Conservation (phyloP, 169 alveolate genomes). For the Plasmodium cynomolgi region DNA sequence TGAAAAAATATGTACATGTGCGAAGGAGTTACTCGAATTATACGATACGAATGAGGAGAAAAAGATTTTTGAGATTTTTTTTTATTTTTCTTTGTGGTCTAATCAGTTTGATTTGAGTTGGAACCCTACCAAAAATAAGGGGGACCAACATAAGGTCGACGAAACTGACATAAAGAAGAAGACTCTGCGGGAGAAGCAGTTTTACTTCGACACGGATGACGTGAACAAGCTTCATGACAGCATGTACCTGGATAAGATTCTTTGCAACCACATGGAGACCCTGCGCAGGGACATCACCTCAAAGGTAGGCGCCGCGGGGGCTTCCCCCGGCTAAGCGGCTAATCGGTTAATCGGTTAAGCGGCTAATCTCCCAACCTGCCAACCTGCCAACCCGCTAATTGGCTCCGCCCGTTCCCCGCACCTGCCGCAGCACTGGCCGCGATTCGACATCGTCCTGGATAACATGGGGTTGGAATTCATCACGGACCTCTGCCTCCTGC, state of each 20-base stretch:
- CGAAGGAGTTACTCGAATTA: slow-evolving; percentile 24
- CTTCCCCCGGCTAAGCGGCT: too few relatives aligned
- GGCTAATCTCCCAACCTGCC: neutral
- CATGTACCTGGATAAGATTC: slow-evolving; percentile 31
- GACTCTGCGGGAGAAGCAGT: slow-evolving; percentile 28
- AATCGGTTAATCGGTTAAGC: neutral
- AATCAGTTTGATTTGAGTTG: slow-evolving; percentile 70
- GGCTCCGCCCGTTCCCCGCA: neutral
- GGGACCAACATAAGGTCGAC: neutral
- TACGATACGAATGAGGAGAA: slow-evolving; percentile 12
- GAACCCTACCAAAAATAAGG: slow-evolving; percentile 59
- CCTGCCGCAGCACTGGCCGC: neutral
- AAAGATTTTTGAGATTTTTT: slow-evolving; percentile 40
- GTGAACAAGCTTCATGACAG: slow-evolving; percentile 24
- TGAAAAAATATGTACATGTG: slow-evolving; percentile 60
- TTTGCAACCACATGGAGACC: slow-evolving; percentile 8
- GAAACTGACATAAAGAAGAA: slow-evolving; percentile 62
- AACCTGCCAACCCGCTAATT: neutral
- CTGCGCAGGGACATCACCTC: slow-evolving; percentile 24
- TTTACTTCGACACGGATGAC: slow-evolving; percentile 30
- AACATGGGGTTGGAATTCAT: slow-evolving; percentile 68
- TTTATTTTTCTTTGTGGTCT: slow-evolving; percentile 58
- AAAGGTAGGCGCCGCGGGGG: neutral
- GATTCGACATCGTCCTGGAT: slow-evolving; percentile 65
- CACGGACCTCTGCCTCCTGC: slow-evolving; percentile 50